phyloP scores from a whole-genome alignment of 2,329 filamentous ascomycete genomes.

The Fusarium haematococcum region DNA sequence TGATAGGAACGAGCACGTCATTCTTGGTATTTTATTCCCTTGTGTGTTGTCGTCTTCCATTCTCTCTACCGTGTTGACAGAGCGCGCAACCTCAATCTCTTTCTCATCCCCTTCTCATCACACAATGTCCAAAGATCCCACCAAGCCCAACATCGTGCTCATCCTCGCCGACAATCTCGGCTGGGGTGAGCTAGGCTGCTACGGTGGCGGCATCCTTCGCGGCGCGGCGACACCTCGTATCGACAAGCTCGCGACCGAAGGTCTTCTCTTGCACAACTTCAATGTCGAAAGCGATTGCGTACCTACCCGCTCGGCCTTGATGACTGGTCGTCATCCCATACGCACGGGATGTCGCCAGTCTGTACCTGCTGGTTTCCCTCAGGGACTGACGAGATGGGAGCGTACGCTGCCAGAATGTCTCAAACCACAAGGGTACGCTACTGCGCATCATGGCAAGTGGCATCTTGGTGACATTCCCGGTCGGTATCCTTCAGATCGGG shows the following conservation, averaged over 20 bases:
- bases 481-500: constrained; percentile 50
- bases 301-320: constrained; percentile 49
- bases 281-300: constrained; percentile 54
- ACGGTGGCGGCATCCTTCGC: constrained; percentile 48
- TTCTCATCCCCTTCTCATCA: neutral
- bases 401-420: constrained; percentile 47
- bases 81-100: neutral
- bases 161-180: constrained; percentile 52
- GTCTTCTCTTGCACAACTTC: constrained; percentile 51
- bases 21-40: neutral
- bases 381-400: constrained; percentile 50
- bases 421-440: constrained; percentile 44
- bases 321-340: constrained; percentile 52
- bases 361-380: constrained; percentile 49
- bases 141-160: constrained; percentile 48
- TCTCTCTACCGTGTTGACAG: neutral
- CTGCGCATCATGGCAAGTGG: constrained; percentile 52
- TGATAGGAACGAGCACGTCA: neutral
- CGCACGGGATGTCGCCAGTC: constrained; percentile 50
- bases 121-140: constrained; percentile 26
- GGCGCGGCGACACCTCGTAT: constrained; percentile 51
- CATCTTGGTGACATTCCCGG: constrained; percentile 51
- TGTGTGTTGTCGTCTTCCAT: neutral
- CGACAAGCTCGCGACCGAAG: constrained; percentile 48
- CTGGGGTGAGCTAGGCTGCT: constrained; percentile 52